Conservation (phyloP, 371 early-diverging fungal species). For the Polyrhizophydium stewartii region DNA sequence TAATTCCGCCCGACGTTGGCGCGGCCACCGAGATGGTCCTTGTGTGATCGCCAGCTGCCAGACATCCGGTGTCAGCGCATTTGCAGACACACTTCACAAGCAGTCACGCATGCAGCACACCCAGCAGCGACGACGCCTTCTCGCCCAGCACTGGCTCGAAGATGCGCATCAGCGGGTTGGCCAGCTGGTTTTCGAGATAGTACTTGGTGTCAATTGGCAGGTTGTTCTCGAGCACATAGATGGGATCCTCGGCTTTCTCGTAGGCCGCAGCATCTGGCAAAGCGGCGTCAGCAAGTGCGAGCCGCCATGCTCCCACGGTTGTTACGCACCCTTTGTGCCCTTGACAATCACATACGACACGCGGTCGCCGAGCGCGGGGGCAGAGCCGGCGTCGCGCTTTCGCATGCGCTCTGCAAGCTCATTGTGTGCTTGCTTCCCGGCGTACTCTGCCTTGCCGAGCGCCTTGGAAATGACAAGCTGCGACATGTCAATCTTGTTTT, state of each 20-base stretch:
- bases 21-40: constrained; percentile 82
- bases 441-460: constrained; percentile 95
- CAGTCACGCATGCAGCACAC: constrained; percentile 42
- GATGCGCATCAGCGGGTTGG: constrained; percentile 95
- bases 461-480: constrained; percentile 98
- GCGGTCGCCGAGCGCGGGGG: constrained; percentile 97
- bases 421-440: constrained; percentile 96
- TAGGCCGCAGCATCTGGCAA: constrained; percentile 78
- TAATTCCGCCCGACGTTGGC: constrained; percentile 84
- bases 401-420: constrained; percentile 97
- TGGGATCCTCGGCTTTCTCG: constrained; percentile 99
- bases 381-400: constrained; percentile 95
- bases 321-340: constrained; percentile 65
- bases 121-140: constrained; percentile 68
- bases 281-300: background rate
- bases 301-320: background rate
- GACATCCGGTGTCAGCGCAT: background rate
- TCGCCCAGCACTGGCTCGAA: constrained; percentile 98
- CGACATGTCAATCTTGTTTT: constrained; percentile 96
- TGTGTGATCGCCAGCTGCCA: constrained; percentile 87
- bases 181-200: constrained; percentile 98
- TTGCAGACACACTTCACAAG: background rate
- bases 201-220: constrained; percentile 98
- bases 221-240: constrained; percentile 98
- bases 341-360: constrained; percentile 99